Base-by-base conservation (phyloP, 192 early-diverging fungal species). In the Coemansia reversa region DNA sequence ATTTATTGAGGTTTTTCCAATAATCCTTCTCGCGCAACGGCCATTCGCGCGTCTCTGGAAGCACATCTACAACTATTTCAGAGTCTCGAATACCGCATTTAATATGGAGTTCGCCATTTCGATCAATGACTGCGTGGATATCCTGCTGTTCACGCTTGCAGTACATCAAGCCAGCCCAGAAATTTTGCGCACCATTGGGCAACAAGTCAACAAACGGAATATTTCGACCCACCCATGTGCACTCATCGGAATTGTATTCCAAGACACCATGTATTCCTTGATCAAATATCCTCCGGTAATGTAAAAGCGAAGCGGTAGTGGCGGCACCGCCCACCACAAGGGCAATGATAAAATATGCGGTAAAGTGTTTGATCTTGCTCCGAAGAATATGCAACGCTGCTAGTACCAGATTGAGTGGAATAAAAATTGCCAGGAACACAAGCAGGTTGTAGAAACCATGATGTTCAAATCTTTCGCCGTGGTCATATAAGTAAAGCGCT, bases 371-470 rank as follows among this genome's bases (percentile, higher is more conserved):
- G 2, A 79, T 54, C 25, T 62, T 74, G 57, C 45, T 22, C 60
- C 62, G 71, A 47, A 79, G 66, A 12, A 63, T 35, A 11, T 81
- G 72, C 5, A 84, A 63, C 35, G 58, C 47, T 19, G 74, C 81
- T 33, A 86, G 58, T 11, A 63, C 62, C 6, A 74, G 3, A 52
- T 86, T 86, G 19, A 86, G 66, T 2, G 83, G 85, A 2, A 86
- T 23, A 16, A 55, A 69, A 8, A 86, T 82, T 6, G 70, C 74
- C 71, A 84, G n/a, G 19, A 84, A 82, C n/a, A 86, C 84, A 3
- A 86, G 69, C 60, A 86, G 47, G 28, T 86, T 86, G 67, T 86
- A 86, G 30, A 84, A 79, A 0, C 84, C 84, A 49, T 86, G 84
- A 9, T 70, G 30, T 39, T 86, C 80, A 49, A 86, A 86, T n/a